Evolutionary conservation across 2,329 filamentous ascomycete species (phyloP).

Genomic region (Eurotiales sp.): DNA sequence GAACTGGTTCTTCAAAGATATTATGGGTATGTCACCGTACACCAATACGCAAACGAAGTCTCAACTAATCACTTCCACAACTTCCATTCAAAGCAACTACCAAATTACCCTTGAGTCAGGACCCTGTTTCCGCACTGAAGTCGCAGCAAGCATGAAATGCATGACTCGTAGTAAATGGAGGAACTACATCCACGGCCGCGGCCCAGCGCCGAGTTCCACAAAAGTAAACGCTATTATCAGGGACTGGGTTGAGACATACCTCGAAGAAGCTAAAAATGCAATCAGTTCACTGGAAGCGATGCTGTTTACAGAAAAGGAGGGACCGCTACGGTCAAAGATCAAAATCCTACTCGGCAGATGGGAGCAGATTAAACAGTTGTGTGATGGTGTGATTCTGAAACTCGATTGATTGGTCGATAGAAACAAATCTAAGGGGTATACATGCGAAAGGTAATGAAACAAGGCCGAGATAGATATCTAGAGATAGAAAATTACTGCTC

Average conservation of each 20-base stretch:
- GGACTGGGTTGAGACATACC: constrained; percentile 34
- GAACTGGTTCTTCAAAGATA: constrained; percentile 35
- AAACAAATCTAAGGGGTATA: not conserved
- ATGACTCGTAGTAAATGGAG: constrained; percentile 36
- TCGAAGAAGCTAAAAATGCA: constrained; percentile 29
- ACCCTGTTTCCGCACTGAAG: constrained; percentile 42
- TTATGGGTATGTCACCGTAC: constrained; percentile 30
- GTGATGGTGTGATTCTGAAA: constrained; percentile 22
- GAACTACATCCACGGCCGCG: constrained; percentile 36
- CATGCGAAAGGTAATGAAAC: not conserved
- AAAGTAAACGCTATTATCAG: constrained; percentile 32
- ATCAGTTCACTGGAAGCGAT: constrained; percentile 23
- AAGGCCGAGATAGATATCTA: not conserved
- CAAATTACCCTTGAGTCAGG: constrained; percentile 32
- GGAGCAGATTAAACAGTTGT: constrained; percentile 36
- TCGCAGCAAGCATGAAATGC: constrained; percentile 38
- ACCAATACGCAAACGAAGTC: not conserved
- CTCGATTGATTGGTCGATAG: constrained; percentile 11
- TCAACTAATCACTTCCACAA: not conserved
- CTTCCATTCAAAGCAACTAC: constrained; percentile 33
- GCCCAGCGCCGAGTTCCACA: constrained; percentile 26
- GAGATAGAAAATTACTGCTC: not conserved
- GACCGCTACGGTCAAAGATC: constrained; percentile 21
- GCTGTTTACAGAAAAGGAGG: constrained; percentile 8
- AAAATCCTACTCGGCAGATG: constrained; percentile 32